Evolutionary conservation across 169 alveolate genomes (phyloP).

Genomic region (Eimeria maxima): DNA sequence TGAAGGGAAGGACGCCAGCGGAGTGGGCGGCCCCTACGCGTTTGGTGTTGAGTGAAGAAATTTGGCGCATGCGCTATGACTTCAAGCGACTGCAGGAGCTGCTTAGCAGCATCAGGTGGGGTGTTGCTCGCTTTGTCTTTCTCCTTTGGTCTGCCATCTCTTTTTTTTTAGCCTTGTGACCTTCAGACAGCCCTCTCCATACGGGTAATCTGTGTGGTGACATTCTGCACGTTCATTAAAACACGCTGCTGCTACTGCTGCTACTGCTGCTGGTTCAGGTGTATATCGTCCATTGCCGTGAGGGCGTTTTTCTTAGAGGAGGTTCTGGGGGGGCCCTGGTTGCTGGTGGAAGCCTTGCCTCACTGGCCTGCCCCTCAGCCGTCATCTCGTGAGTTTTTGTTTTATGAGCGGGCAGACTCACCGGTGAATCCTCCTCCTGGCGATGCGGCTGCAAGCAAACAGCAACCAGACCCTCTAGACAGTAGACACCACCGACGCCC

Average conservation of each 20-base stretch:
- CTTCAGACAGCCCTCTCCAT: too few relatives aligned
- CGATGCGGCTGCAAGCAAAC: neutral
- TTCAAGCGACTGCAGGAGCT: neutral
- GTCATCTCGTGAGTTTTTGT: neutral
- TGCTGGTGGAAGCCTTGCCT: slow-evolving; percentile 19
- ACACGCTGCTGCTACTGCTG: neutral
- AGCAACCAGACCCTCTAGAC: neutral
- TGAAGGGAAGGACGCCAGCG: neutral
- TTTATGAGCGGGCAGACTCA: neutral
- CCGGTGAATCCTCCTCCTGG: neutral
- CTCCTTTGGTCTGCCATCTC: neutral
- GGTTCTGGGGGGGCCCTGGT: slow-evolving; percentile 26
- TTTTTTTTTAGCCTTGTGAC: neutral
- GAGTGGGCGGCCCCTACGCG: slow-evolving; percentile 19
- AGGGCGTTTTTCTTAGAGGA: neutral
- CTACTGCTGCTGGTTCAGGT: slow-evolving; percentile 8
- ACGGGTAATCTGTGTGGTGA: too few relatives aligned
- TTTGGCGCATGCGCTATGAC: neutral
- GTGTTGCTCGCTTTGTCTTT: neutral
- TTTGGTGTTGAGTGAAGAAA: neutral
- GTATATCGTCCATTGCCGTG: neutral
- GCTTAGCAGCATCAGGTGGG: slow-evolving; percentile 3
- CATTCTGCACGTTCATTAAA: neutral
- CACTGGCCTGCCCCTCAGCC: neutral
- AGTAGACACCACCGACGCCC: neutral